These are phyloP conservation scores for Plasmodium cynomolgi DNA, from an alignment of 169 alveolate genomes.

Conservation along the genomic window DNA sequence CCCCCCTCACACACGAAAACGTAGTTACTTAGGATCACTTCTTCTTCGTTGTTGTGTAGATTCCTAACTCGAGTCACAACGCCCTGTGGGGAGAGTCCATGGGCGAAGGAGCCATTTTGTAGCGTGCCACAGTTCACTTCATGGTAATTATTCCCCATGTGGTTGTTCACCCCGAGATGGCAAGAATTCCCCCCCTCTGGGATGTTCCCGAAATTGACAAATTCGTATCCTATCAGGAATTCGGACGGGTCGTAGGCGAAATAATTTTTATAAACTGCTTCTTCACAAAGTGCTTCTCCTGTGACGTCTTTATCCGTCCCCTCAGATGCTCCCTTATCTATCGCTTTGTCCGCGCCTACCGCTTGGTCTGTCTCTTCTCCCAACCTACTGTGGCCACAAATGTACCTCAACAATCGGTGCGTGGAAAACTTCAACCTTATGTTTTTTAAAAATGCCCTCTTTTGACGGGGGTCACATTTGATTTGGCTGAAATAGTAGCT, in stretches of 20 bases:
- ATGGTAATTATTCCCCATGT: not conserved
- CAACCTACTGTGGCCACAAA: not conserved
- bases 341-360: not conserved
- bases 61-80: slow-evolving; percentile 45
- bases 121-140: not conserved
- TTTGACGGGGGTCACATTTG: slow-evolving; percentile 48
- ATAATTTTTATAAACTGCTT: slow-evolving; percentile 5
- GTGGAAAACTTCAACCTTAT: slow-evolving; percentile 74
- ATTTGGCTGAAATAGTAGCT: slow-evolving; percentile 68
- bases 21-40: slow-evolving; percentile 82
- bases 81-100: not conserved
- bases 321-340: not conserved
- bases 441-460: slow-evolving; percentile 48
- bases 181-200: not conserved
- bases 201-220: slow-evolving; percentile 12
- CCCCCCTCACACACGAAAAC: slow-evolving; percentile 83
- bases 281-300: not conserved
- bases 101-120: not conserved
- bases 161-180: not conserved
- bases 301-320: not conserved
- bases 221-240: slow-evolving; percentile 61
- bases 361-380: not conserved
- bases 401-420: slow-evolving; percentile 57
- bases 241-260: slow-evolving; percentile 51
- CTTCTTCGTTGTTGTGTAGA: slow-evolving; percentile 71